Conservation (phyloP, 2,329 filamentous ascomycete species). For the Byssochlamys sp. region DNA sequence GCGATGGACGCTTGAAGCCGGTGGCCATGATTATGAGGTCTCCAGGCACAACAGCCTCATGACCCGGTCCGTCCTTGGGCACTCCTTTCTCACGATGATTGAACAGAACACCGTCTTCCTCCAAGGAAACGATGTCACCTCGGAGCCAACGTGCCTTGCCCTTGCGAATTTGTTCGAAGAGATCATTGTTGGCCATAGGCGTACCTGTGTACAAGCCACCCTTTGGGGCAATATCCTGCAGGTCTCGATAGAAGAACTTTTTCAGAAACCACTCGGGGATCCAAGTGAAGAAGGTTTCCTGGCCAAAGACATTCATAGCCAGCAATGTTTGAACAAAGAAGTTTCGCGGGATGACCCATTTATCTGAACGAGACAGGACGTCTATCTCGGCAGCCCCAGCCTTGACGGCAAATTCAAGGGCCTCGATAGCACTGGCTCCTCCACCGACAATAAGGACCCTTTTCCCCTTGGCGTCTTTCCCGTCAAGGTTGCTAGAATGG, state of each 20-base stretch:
- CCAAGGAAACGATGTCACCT: constrained; percentile 63
- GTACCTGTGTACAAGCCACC: constrained; percentile 74
- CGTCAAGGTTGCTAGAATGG: constrained; percentile 67
- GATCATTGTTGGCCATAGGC: constrained; percentile 76
- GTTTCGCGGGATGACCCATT: constrained; percentile 81
- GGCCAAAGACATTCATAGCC: constrained; percentile 67
- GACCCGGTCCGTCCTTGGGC: constrained; percentile 64
- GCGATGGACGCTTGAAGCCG: constrained; percentile 63
- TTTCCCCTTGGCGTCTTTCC: constrained; percentile 63
- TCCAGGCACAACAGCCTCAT: constrained; percentile 54
- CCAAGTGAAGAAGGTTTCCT: constrained; percentile 65
- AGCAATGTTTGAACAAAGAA: constrained; percentile 63
- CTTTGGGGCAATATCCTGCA: constrained; percentile 61
- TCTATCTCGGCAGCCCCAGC: constrained; percentile 58
- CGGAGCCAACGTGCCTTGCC: constrained; percentile 70
- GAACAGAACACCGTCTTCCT: constrained; percentile 56
- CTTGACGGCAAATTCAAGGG: constrained; percentile 65
- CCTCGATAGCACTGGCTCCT: constrained; percentile 72
- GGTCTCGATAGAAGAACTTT: constrained; percentile 73
- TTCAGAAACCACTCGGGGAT: constrained; percentile 68
- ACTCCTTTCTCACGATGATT: constrained; percentile 64
- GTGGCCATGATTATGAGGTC: constrained; percentile 78
- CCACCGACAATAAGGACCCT: constrained; percentile 68
- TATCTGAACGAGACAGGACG: constrained; percentile 63
- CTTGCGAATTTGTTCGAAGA: constrained; percentile 64